A percentile compares a stretch with the other conserved stretches of the same genome.
Conservation (phyloP, 257 asterid genomes). For the Apocynum venetum region DNA sequence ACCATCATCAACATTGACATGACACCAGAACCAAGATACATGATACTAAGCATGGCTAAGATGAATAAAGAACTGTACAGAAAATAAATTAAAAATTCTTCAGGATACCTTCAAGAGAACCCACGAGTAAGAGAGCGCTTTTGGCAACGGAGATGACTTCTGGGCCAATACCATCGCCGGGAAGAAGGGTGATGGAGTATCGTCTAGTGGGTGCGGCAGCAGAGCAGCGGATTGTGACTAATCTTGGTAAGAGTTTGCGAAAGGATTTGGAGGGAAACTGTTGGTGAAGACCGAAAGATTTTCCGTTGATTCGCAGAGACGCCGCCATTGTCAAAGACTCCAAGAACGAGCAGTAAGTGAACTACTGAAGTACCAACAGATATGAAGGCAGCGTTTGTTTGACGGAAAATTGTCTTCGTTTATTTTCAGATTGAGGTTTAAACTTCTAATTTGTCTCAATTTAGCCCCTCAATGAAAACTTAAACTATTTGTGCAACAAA, state of each 20-base stretch:
- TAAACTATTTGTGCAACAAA: too few relatives aligned
- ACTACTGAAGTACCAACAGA: not conserved
- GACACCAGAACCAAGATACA: not conserved
- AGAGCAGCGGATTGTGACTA: slow-evolving; percentile 53
- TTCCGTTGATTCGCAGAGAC: slow-evolving; percentile 44
- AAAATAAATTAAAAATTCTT: not conserved
- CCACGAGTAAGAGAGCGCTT: slow-evolving; percentile 56
- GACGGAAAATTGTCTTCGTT: not conserved
- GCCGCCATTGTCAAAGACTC: slow-evolving; percentile 51
- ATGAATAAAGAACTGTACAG: not conserved
- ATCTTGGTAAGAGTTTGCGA: slow-evolving; percentile 30
- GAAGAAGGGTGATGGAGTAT: slow-evolving; percentile 80
- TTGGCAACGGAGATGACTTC: slow-evolving; percentile 86
- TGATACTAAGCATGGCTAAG: not conserved
- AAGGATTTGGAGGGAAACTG: slow-evolving; percentile 27
- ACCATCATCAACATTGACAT: too few relatives aligned
- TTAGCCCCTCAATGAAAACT: too few relatives aligned
- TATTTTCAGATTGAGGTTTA: too few relatives aligned
- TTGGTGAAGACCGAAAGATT: slow-evolving; percentile 24
- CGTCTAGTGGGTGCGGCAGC: slow-evolving; percentile 48
- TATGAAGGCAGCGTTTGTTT: not conserved
- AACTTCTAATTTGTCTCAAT: not conserved
- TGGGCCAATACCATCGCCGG: slow-evolving; percentile 97
- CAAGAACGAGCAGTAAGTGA: not conserved
- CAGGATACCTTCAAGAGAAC: slow-evolving; percentile 64